Evolutionary conservation across 352 stramenopile species (phyloP), one percentile per base, ranked within the genome.

Genomic region (Phytophthora fragariae): DNA sequence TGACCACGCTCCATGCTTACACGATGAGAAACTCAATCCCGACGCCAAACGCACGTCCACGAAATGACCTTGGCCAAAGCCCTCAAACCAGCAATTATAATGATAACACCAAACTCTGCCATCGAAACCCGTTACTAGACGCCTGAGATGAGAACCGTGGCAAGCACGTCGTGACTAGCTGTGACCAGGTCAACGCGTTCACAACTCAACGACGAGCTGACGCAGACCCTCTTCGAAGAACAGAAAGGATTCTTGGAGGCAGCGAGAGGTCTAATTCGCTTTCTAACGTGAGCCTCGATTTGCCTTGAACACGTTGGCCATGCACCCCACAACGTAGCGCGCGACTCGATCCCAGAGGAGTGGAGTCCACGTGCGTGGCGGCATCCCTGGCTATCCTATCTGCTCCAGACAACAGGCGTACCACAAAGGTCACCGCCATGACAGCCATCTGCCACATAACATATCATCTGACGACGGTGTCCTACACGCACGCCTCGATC

Each of bases 361-460:
- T 41, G 9, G 35, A 41, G 35, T 41, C 35, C 35, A 14, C 35
- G 8, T 41, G 35, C 35, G 35, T 41, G 35, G 35, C 35, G 14
- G 27, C 29, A 66, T 74, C 67, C 27, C 33, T 53, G 33, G 47
- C 55, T 71, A 70, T 75, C 61, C 8, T 62, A 0, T 37, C 58
- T 7, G 9, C 31, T 27, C 61, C 56, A 63, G 24, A 57, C 24
- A 27, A 9, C 50, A n/a, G 1, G 49, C 31, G 61, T 65, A 54
- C 54, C 44, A 74, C 61, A 37, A 70, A 6, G 46, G 61, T 70
- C 53, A 74, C 44, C 24, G 46, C 65, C 14, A 53, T 63, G 52
- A 74, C 66, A 24, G 46, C 66, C 68, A 75, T 75, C 44, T 69
- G 67, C 59, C 55, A 65, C 62, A 65, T 57, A 44, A 70, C 46